Evolutionary conservation across 495 filamentous ascomycete genomes (phyloP), one percentile per base, ranked within the genome.

Genomic region (Daldinia bambusicola): DNA sequence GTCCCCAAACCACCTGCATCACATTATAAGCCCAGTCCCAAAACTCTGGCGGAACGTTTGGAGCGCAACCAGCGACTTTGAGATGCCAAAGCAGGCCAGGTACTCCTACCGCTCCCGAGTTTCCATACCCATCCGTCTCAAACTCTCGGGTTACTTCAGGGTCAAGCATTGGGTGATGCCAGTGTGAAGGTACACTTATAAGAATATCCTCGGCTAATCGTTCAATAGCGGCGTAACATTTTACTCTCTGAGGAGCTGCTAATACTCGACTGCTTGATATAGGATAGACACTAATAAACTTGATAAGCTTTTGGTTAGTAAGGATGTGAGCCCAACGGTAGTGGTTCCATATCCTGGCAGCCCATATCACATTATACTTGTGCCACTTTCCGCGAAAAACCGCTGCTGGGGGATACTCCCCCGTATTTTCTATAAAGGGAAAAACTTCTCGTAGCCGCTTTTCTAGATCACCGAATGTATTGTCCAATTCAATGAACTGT

Each of bases 291-390:
- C 67, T 70, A 9, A 72, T 63, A 36, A 73, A 75, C 16, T 76
- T 73, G 34, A 83, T 59, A 8, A 91, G 84, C 22, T 82, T 79
- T 59, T 90, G 85, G 72, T 84, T 86, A 30, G 85, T 78, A 12
- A 89, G 72, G 45, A 90, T 86, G 31, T 87, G 85, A 2, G 86
- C 82, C 76, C 85, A 86, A 34, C 90, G 87, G 69, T 88, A 90
- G 58, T 89, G 84, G 61, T 89, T 91, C 86, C 86, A 89, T 30
- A 86, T 80, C 22, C 85, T 80, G 14, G 83, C 83, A 31, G 84
- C 78, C 86, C 87, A 90, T 43, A 87, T 81, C 56, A 85, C 83
- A 4, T 72, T 72, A 71, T 91, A 92, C 14, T 84, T 73, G 70
- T 91, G 88, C 71, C 89, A 91, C 62, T 82, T 80, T 36, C 85